Evolutionary conservation across 495 filamentous ascomycete genomes (phyloP), one percentile per base, ranked within the genome.

Genomic region (Barbatosphaeria neglecta): DNA sequence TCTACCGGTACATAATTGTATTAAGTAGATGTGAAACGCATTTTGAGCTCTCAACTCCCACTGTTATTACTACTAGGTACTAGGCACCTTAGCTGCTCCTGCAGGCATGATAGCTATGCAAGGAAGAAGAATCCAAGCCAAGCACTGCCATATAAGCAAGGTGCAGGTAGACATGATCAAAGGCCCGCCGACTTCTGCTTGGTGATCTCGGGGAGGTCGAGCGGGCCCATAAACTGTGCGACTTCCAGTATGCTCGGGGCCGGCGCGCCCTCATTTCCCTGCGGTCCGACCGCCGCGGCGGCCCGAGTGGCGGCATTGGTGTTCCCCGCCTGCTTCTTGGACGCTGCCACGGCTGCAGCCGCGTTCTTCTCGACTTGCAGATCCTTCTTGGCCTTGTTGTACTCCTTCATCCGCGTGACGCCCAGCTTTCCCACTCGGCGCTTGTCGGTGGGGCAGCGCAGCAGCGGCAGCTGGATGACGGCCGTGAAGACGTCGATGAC

Each of bases 401-500:
- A 63, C 48, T 63, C 60, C 28, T 53, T 61, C 35, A 63, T 54
- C 6, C 60, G 57, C 19, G 60, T 41, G 9, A 56, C 58, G 16
- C 55, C 60, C 22, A 63, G 49, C 17, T 42, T 61, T 7, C 60
- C 60, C 28, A 53, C 45, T 6, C 52, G 50, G 33, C 69, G 62
- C 42, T 65, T 59, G 41, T 72, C 70, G 7, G 61, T 61, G 10
- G 65, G 61, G 49, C 59, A 64, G 13, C 71, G 64, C 9, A 74
- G 58, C 38, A 72, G 54, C 18, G 71, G 69, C 7, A 68, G 52
- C 44, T 69, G 60, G 11, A 75, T 63, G 40, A 72, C 59, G 23
- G 59, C 66, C 1, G 59, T 56, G 28, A 75, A 66, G 17, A 65
- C 58, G 20, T 75, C 69, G 17, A 60, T 60, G 11, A 75, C 66